Percentiles rank a stretch among this genome's conserved stretches.
These are phyloP conservation scores for Psilocybe sp. DNA, from an alignment of 768 basidiomycete genomes.

Conservation along the genomic window DNA sequence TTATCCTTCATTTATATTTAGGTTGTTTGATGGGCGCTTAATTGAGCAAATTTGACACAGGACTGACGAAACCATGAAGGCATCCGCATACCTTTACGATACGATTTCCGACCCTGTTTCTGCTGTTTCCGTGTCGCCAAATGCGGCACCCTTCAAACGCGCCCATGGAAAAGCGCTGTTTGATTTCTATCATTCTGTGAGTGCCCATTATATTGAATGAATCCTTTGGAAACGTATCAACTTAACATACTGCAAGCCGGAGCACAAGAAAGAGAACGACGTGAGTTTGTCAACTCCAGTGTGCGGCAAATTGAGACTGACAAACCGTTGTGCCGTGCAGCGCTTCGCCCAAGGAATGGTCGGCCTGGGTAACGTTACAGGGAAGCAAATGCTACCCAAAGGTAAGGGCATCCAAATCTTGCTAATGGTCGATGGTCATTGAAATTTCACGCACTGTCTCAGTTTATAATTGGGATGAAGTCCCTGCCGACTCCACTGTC, in stretches of 20 bases:
- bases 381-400: conserved; percentile 6
- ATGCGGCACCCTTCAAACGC: conserved; percentile 5
- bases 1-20: background rate
- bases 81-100: conserved; percentile 1
- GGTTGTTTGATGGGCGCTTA: background rate
- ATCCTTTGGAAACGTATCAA: background rate
- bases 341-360: conserved; percentile 30
- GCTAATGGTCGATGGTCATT: background rate
- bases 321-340: conserved; percentile 2
- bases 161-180: conserved; percentile 4
- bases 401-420: background rate
- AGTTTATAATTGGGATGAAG: conserved; percentile 35
- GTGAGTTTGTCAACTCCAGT: background rate
- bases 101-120: conserved; percentile 5
- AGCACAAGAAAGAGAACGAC: conserved; percentile 4
- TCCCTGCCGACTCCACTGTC: conserved; percentile 24
- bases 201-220: background rate
- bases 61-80: conserved; percentile 10
- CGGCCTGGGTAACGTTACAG: conserved; percentile 26
- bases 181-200: conserved; percentile 4
- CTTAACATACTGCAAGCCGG: background rate
- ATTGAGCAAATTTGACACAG: background rate
- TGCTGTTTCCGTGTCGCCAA: conserved; percentile 1
- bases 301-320: conserved; percentile 5
- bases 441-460: background rate